phyloP scores from a whole-genome alignment of 257 asterid genomes.

The Fraxinus quadrangulata region DNA sequence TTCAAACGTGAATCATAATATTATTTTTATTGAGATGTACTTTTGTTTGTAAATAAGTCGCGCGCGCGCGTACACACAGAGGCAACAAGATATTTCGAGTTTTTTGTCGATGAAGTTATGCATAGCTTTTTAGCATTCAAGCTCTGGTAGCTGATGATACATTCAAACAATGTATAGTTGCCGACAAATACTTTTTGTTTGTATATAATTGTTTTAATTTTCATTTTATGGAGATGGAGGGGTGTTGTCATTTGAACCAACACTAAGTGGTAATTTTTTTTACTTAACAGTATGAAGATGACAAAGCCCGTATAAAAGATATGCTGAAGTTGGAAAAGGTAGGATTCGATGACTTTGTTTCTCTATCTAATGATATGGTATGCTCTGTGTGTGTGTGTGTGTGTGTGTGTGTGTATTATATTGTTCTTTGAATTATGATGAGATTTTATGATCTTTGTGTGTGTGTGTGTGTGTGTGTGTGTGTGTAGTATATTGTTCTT shows the following conservation, averaged over 20 bases:
- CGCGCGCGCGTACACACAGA: too few species aligned
- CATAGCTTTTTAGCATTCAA: neutral
- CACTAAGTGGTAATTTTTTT: slow-evolving; percentile 9
- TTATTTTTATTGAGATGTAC: neutral
- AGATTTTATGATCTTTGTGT: too few species aligned
- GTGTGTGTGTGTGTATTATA: neutral
- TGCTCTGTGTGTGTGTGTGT: neutral
- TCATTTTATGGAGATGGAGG: neutral
- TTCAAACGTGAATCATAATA: neutral
- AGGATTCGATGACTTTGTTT: slow-evolving; percentile 20
- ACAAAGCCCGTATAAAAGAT: slow-evolving; percentile 73
- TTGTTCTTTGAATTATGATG: slow-evolving; percentile 18
- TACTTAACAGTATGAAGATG: slow-evolving; percentile 76
- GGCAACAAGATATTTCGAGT: neutral
- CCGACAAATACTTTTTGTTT: neutral
- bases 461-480: neutral
- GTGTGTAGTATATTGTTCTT: neutral
- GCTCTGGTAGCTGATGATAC: neutral
- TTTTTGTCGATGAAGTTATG: neutral
- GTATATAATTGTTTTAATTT: neutral
- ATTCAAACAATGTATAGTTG: neutral
- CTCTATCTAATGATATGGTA: slow-evolving; percentile 10
- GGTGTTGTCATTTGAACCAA: neutral
- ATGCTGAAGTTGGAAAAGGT: slow-evolving; percentile 78
- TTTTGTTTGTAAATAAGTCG: neutral